phyloP scores from a whole-genome alignment of 306 rosid genomes.

The Gastrolobium villosum region DNA sequence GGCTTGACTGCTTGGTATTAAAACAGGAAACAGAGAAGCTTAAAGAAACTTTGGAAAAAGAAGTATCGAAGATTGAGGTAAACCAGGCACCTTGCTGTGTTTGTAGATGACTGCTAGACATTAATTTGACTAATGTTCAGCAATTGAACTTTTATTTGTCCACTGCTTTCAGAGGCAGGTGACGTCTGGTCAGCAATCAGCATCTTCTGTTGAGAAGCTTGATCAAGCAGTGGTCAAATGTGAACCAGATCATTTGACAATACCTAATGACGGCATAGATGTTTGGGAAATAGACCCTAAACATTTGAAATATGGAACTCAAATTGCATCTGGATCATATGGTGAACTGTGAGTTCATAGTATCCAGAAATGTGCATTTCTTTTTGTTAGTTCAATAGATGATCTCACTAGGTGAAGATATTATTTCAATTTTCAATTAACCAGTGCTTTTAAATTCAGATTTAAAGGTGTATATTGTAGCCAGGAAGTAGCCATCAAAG shows the following conservation, averaged over 20 bases:
- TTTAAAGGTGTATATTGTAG: conserved; percentile 91
- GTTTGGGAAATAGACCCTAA: conserved; percentile 97
- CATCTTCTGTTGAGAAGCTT: conserved; percentile 58
- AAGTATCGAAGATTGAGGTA: conserved; percentile 83
- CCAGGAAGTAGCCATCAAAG: conserved; percentile 97
- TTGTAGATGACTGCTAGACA: conserved; percentile 19
- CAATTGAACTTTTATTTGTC: conserved; percentile 30
- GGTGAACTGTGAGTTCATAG: conserved; percentile 87
- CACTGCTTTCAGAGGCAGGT: conserved; percentile 66
- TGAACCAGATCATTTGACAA: conserved; percentile 69
- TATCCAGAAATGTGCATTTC: conserved; percentile 21
- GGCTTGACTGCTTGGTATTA: conserved; percentile 50
- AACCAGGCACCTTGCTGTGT: conserved; percentile 38
- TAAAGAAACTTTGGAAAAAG: conserved; percentile 71
- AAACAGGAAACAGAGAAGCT: conserved; percentile 89
- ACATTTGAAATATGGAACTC: conserved; percentile 77
- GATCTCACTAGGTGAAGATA: conserved; percentile 28
- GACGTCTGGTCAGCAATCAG: conserved; percentile 60
- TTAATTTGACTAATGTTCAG: conserved; percentile 35
- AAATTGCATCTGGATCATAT: conserved; percentile 93
- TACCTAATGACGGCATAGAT: conserved; percentile 92
- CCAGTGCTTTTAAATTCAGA: conserved; percentile 56
- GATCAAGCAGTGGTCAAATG: conserved; percentile 64
- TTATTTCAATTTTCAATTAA: conserved; percentile 37
- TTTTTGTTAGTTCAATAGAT: conserved; percentile 18